These are phyloP conservation scores for Strobilomyces echinocephalus DNA, from an alignment of 768 basidiomycete genomes.

Conservation along the genomic window DNA sequence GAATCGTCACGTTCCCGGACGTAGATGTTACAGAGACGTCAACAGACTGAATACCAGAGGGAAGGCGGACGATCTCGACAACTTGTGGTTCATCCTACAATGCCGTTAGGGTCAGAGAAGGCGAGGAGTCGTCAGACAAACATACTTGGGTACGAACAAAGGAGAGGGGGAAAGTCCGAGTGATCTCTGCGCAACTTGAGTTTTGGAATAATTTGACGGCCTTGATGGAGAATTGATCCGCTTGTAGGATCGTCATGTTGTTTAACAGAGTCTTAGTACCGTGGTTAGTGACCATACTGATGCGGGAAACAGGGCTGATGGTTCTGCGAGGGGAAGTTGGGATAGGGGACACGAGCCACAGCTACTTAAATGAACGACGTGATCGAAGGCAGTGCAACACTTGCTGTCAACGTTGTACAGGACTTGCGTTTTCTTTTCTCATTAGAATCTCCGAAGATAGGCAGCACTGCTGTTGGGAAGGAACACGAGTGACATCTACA, in stretches of 20 bases:
- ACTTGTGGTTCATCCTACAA: conserved; percentile 12
- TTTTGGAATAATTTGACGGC: conserved; percentile 16
- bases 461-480: background rate
- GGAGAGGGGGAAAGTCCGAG: conserved; percentile 17
- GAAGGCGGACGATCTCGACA: conserved; percentile 16
- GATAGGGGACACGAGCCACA: background rate
- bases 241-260: conserved; percentile 6
- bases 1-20: conserved; percentile 9
- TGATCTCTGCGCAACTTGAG: conserved; percentile 13
- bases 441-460: conserved; percentile 1
- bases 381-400: background rate
- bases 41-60: conserved; percentile 1
- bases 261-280: background rate
- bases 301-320: background rate
- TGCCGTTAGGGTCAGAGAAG: background rate
- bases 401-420: background rate
- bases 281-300: conserved; percentile 1
- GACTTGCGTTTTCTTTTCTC: background rate
- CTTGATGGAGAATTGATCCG: conserved; percentile 13
- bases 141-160: conserved; percentile 9
- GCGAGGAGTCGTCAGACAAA: too few relatives aligned
- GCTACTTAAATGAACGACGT: background rate
- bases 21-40: conserved; percentile 11
- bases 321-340: background rate
- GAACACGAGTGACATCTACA: conserved; percentile 7